These are phyloP conservation scores for Maudiozyma serrabonitensis DNA, from an alignment of 805 yeast species.

Conservation along the genomic window DNA sequence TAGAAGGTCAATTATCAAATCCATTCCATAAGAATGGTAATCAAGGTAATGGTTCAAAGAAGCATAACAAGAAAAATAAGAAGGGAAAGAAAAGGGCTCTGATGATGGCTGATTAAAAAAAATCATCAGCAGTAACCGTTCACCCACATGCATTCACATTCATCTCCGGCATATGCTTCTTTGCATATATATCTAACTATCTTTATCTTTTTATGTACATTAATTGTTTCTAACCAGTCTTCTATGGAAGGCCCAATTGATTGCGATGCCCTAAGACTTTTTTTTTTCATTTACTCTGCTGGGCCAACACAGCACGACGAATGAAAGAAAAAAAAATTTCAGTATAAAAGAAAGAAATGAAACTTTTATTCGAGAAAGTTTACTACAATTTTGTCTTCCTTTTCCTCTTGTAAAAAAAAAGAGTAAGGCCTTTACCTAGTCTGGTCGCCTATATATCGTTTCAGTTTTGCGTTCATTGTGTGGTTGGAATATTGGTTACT, in stretches of 20 bases:
- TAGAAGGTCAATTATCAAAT: slow-evolving; percentile 50
- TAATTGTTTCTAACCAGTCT: no score
- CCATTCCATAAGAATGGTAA: slow-evolving; percentile 60
- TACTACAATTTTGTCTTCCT: no score
- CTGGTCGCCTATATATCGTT: neutral
- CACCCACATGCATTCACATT: neutral
- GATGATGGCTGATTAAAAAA: slow-evolving; percentile 10
- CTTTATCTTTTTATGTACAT: neutral
- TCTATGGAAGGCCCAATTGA: no score
- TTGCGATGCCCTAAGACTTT: no score
- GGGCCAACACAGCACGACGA: no score
- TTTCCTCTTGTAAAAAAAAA: neutral
- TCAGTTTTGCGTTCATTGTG: neutral
- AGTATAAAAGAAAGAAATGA: no score
- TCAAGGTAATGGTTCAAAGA: slow-evolving; percentile 34
- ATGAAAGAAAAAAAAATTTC: no score
- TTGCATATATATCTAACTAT: no score
- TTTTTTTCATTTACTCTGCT: no score
- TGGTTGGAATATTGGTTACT: neutral
- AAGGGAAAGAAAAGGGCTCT: slow-evolving; percentile 42
- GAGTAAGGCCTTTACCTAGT: slow-evolving; percentile 11
- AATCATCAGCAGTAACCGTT: neutral
- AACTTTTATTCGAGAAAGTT: no score
- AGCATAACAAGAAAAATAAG: slow-evolving; percentile 71
- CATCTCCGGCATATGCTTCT: neutral